These are phyloP conservation scores for Cystofilobasidium bisporidii DNA, from an alignment of 768 basidiomycete genomes.

Conservation along the genomic window DNA sequence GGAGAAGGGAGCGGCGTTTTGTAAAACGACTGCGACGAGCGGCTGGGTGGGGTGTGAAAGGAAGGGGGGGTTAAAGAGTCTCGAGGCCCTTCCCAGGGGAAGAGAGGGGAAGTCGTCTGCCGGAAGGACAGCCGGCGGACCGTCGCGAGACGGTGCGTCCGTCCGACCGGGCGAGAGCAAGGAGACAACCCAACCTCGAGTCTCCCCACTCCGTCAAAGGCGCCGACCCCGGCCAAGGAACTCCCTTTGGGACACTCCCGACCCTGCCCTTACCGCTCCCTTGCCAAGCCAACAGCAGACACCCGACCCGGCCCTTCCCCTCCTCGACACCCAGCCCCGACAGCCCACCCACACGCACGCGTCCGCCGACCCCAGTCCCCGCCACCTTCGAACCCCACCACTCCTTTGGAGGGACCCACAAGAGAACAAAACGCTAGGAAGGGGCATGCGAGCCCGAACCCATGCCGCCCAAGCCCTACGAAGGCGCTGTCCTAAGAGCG, in stretches of 20 bases:
- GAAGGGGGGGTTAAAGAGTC: not conserved
- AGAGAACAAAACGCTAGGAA: too few relatives aligned
- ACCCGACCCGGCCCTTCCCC: too few relatives aligned
- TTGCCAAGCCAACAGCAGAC: too few relatives aligned
- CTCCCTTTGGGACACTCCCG: too few relatives aligned
- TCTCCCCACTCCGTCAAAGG: not conserved
- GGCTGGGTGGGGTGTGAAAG: not conserved
- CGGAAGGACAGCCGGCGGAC: not conserved
- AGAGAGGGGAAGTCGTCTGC: conserved; percentile 3
- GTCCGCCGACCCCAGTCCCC: too few relatives aligned
- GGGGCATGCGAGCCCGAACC: too few relatives aligned
- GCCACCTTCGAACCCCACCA: too few relatives aligned
- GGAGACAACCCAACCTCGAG: not conserved
- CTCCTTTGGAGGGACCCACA: too few relatives aligned
- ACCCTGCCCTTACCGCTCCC: too few relatives aligned
- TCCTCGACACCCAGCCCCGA: too few relatives aligned
- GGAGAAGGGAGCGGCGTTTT: not conserved
- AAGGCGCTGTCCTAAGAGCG: conserved; percentile 10
- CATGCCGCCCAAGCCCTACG: not conserved
- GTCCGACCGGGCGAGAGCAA: not conserved
- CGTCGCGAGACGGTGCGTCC: not conserved
- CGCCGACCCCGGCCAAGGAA: too few relatives aligned
- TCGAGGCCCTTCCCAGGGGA: not conserved
- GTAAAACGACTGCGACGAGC: not conserved
- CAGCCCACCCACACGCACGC: too few relatives aligned